Base-by-base conservation (phyloP, 108 stramenopile species). In the Bacterosira constricta region DNA sequence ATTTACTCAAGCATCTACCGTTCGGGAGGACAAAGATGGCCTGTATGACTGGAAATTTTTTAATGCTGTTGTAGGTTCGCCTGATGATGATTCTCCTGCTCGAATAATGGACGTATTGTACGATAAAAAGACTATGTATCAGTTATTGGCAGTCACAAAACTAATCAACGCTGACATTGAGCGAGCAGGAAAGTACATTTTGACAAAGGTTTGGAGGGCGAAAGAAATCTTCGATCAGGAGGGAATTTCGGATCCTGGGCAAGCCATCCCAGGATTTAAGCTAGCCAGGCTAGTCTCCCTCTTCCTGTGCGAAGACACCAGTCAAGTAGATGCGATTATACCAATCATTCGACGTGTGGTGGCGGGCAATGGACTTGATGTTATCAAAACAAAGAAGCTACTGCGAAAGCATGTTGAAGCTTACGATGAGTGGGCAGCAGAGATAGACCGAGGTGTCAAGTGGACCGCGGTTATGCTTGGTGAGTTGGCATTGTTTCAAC, bases 61-160 rank as follows among this genome's bases (percentile, higher is more conserved):
- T 85, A 93, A 93, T 67, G 95, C 95, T 1, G 52, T 96, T 6
- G 92, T 96, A 23, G n/a, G n/a, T n/a, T 88, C 89, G 1, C 95
- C 95, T 2, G 90, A 93, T 55, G 81, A 88, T 15, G 85, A 89
- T 41, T 89, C 94, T 21, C 66, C 82, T 7, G 79, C 75, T 32
- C 77, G 86, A 6, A 76, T 91, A 18, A 51, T 91, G 46, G 85
- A 95, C 70, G 90, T 95, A 6, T 46, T 95, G 23, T 88, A 95
- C 56, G 94, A 92, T 67, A 89, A 91, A 54, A 80, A 90, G 39
- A 84, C 94, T 9, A 95, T 90, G 90, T 62, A 85, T 51, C 86
- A 88, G 66, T 46, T 91, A 26, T 56, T 96, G 54, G 88, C 88
- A 63, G 86, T 93, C 12, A 71, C 81, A 20, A 83, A 86, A 41